These are phyloP conservation scores for Panicum virgatum DNA, from an alignment of 202 grass and related monocot species.

Conservation along the genomic window DNA sequence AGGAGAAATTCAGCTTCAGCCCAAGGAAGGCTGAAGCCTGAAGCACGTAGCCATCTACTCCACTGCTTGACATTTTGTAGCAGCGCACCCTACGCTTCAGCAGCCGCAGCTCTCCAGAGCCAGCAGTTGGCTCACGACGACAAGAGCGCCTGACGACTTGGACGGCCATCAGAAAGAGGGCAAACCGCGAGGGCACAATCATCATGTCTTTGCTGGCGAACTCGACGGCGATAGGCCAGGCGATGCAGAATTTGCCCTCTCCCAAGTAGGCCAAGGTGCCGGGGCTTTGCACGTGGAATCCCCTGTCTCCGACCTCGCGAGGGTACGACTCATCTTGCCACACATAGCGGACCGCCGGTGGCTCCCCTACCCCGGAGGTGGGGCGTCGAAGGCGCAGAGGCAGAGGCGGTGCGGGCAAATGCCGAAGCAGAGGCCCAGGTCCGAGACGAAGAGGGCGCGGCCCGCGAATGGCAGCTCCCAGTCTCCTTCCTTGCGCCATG, in stretches of 20 bases:
- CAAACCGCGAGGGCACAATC: not conserved
- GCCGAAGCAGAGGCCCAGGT: slow-evolving; percentile 10
- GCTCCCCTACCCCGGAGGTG: not conserved
- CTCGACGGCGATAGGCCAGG: slow-evolving; percentile 1
- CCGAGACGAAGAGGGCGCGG: not conserved
- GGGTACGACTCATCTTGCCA: slow-evolving; percentile 8
- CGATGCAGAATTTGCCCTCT: slow-evolving; percentile 25
- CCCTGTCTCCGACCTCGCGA: not conserved
- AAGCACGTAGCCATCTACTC: not conserved
- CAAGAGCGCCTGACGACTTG: not conserved
- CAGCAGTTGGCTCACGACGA: no score
- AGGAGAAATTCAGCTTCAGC: not conserved
- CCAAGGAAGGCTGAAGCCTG: not conserved
- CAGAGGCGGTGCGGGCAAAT: not conserved
- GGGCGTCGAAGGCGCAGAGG: not conserved
- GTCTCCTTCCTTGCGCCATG: slow-evolving; percentile 23
- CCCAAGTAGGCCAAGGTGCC: slow-evolving; percentile 15
- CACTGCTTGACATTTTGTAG: not conserved
- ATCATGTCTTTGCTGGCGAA: not conserved
- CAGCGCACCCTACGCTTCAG: slow-evolving; percentile 1
- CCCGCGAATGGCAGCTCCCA: not conserved
- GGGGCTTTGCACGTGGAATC: not conserved
- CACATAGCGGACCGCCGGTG: not conserved
- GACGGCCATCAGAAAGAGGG: not conserved
- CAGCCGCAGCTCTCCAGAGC: not conserved